phyloP scores from a whole-genome alignment of 2,329 filamentous ascomycete genomes.

The Fusarium avenaceum region DNA sequence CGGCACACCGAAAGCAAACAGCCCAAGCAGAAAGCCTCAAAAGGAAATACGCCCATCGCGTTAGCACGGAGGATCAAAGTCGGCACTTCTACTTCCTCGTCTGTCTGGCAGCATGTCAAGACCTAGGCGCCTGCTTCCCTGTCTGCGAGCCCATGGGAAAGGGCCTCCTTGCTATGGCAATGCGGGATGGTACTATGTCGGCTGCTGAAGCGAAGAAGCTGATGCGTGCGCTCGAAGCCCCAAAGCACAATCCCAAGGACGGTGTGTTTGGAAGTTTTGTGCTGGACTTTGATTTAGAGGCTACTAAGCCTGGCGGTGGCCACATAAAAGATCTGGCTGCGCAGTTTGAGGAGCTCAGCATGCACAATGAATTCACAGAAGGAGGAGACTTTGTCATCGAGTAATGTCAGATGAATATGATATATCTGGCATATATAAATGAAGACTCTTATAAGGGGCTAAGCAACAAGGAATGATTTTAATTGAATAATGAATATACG shows the following conservation, averaged over 20 bases:
- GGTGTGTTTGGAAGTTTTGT: background rate
- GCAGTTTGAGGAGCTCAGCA: conserved; percentile 25
- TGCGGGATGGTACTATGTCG: conserved; percentile 20
- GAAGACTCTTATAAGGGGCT: background rate
- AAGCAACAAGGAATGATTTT: background rate
- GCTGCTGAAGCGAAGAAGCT: conserved; percentile 8
- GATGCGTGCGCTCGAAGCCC: conserved; percentile 3
- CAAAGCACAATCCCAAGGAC: background rate
- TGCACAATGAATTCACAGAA: conserved; percentile 28
- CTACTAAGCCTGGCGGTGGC: conserved; percentile 18
- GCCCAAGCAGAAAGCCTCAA: background rate
- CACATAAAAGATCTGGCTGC: conserved; percentile 22
- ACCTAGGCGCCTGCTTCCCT: background rate
- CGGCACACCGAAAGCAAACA: conserved; percentile 5
- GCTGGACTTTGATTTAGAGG: conserved; percentile 21
- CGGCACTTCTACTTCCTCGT: conserved; percentile 23
- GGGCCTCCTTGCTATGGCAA: conserved; percentile 8
- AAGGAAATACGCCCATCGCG: background rate
- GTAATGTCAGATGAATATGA: background rate
- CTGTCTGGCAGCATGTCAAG: conserved; percentile 18
- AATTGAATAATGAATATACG: background rate
- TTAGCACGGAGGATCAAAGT: background rate
- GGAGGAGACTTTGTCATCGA: conserved; percentile 26
- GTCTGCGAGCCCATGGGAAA: conserved; percentile 17
- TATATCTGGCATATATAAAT: background rate